A percentile compares a stretch with the other conserved stretches of the same genome.
Evolutionary conservation across 2,329 filamentous ascomycete species (phyloP).

Genomic region (Taxawa tesnikishii): DNA sequence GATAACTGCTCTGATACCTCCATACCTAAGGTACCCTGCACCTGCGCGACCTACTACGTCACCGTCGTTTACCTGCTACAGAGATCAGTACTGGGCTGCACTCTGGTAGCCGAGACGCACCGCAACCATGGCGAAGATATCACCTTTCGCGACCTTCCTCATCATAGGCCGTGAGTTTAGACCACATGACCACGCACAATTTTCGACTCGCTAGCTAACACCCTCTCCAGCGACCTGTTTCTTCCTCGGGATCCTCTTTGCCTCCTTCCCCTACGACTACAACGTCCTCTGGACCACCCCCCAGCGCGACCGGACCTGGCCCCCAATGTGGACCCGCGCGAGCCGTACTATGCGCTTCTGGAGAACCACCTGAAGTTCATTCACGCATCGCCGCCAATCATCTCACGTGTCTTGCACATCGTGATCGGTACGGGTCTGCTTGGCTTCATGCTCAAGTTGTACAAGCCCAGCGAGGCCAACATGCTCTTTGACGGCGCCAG

Average conservation of each 20-base stretch:
- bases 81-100: no score
- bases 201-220: constrained; percentile 20
- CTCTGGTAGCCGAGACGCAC: no score
- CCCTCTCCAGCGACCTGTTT: constrained; percentile 57
- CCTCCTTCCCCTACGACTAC: constrained; percentile 91
- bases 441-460: constrained; percentile 88
- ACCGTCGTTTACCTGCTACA: no score
- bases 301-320: constrained; percentile 27
- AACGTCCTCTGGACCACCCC: constrained; percentile 70
- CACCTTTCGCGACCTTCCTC: constrained; percentile 83
- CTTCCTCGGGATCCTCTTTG: constrained; percentile 97
- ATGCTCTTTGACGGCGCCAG: constrained; percentile 80
- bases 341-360: constrained; percentile 67
- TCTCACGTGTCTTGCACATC: constrained; percentile 87
- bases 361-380: constrained; percentile 86
- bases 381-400: constrained; percentile 81
- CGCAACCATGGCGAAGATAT: no score
- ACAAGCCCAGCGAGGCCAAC: constrained; percentile 86
- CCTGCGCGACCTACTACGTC: no score
- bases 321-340: constrained; percentile 23
- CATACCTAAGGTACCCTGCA: no score
- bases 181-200: constrained; percentile 27
- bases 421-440: constrained; percentile 76
- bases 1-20: no score
- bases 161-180: constrained; percentile 76